Conservation (phyloP, 441 rosid genomes). For the Isatis lusitanica region DNA sequence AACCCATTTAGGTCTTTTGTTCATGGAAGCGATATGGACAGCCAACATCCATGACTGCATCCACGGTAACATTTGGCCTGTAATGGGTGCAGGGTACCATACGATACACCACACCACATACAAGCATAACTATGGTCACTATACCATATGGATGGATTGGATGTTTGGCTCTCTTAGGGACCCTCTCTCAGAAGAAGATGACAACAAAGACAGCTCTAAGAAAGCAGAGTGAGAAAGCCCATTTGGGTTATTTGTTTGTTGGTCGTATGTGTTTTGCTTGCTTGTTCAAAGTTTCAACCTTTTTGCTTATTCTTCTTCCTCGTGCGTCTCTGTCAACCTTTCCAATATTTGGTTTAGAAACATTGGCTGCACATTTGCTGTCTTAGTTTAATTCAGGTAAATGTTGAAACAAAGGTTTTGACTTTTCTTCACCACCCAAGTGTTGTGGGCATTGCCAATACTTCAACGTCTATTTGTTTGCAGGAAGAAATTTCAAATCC, state of each 20-base stretch:
- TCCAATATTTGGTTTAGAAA: not conserved
- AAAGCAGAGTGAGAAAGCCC: slow-evolving; percentile 47
- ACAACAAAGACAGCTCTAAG: slow-evolving; percentile 22
- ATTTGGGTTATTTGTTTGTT: not conserved
- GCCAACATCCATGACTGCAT: slow-evolving; percentile 94
- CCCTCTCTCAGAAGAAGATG: slow-evolving; percentile 55
- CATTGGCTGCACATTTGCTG: slow-evolving; percentile 7
- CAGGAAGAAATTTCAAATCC: not conserved
- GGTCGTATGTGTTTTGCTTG: slow-evolving; percentile 1
- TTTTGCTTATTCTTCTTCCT: not conserved
- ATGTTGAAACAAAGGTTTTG: not conserved
- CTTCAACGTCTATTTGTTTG: not conserved
- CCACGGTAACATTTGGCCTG: slow-evolving; percentile 79
- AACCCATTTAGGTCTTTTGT: slow-evolving; percentile 70
- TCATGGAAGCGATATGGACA: slow-evolving; percentile 84
- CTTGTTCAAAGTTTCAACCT: slow-evolving; percentile 27
- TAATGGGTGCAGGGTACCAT: slow-evolving; percentile 97
- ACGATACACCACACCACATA: slow-evolving; percentile 96
- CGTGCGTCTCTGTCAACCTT: not conserved
- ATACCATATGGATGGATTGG: slow-evolving; percentile 98
- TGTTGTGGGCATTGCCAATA: not conserved
- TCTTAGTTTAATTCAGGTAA: slow-evolving; percentile 14
- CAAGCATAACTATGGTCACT: slow-evolving; percentile 94
- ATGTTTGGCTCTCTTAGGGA: slow-evolving; percentile 82
- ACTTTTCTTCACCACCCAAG: not conserved